Percentiles rank a stretch among this genome's conserved stretches.
Evolutionary conservation across 805 yeast species (phyloP).

Genomic region (Suhomyces vadensis): DNA sequence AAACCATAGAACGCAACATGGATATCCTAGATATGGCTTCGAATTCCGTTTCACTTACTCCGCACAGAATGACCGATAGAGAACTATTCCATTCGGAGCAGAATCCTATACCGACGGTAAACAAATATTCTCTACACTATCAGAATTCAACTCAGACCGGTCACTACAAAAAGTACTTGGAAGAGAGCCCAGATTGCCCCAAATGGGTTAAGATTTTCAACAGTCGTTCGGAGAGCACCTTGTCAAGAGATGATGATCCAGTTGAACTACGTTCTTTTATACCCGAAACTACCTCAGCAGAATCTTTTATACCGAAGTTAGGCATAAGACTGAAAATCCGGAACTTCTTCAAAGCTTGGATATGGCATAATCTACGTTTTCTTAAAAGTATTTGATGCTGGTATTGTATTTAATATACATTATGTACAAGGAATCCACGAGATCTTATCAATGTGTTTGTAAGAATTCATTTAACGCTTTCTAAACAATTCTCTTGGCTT

Average conservation of each 20-base stretch:
- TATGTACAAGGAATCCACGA: not conserved
- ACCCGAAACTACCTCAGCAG: not conserved
- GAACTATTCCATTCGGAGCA: not conserved
- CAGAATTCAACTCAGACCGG: slow-evolving; percentile 1
- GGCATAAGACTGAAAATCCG: not conserved
- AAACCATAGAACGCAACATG: not conserved
- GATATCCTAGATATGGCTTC: not conserved
- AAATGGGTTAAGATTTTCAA: slow-evolving; percentile 1
- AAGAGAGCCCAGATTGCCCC: slow-evolving; percentile 4
- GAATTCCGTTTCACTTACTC: not conserved
- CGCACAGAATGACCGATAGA: not conserved
- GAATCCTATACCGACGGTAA: not conserved
- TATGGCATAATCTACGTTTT: not conserved
- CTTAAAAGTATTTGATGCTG: not conserved
- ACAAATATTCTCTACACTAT: not conserved
- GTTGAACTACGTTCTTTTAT: not conserved
- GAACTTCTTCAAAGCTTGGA: not conserved
- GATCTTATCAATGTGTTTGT: not conserved
- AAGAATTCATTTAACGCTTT: slow-evolving; percentile 26
- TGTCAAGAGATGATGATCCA: not conserved
- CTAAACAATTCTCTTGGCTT: slow-evolving; percentile 36
- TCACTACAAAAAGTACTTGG: slow-evolving; percentile 5
- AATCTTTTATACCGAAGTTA: not conserved
- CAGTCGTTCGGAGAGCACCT: not conserved
- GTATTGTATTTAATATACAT: slow-evolving; percentile 2